Evolutionary conservation across 1,284 basidiomycete species (phyloP).

Genomic region (Xanthoconium separans): DNA sequence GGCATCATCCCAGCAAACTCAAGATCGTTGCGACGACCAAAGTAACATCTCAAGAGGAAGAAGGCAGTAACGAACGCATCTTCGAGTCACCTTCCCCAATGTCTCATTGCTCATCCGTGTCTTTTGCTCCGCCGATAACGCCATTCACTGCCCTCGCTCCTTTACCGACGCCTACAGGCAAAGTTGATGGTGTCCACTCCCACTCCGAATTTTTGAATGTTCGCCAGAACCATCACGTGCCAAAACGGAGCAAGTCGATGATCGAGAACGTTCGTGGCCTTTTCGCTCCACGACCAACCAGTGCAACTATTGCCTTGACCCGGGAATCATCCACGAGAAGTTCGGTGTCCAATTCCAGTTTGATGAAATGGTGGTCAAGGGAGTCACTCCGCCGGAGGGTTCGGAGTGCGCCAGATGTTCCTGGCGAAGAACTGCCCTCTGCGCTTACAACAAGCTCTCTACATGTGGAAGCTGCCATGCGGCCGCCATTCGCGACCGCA

Average conservation of each 20-base stretch:
- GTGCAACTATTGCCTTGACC: conserved; percentile 33
- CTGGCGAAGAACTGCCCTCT: conserved; percentile 28
- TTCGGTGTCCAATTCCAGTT: conserved; percentile 33
- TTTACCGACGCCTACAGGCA: conserved; percentile 24
- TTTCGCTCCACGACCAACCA: conserved; percentile 37
- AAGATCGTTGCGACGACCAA: conserved; percentile 39
- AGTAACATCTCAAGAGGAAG: conserved; percentile 22
- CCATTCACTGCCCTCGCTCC: conserved; percentile 30
- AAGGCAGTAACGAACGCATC: conserved; percentile 16
- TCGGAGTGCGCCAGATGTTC: conserved; percentile 48
- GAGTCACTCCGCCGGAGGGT: conserved; percentile 47
- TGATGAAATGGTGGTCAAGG: conserved; percentile 47
- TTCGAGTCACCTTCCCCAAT: conserved; percentile 44
- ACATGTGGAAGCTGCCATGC: conserved; percentile 10
- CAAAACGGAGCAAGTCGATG: conserved; percentile 49
- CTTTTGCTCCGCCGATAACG: conserved; percentile 41
- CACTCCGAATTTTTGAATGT: conserved; percentile 30
- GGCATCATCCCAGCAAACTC: conserved; percentile 44
- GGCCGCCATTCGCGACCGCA: conserved; percentile 12
- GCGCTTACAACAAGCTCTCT: conserved; percentile 28
- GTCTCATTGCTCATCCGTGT: conserved; percentile 48
- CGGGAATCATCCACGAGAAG: conserved; percentile 28
- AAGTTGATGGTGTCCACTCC: conserved; percentile 23
- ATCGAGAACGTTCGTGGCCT: conserved; percentile 47
- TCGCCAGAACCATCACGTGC: conserved; percentile 28